These are phyloP conservation scores for Jacaranda mimosifolia DNA, from an alignment of 257 asterid genomes.

Conservation along the genomic window DNA sequence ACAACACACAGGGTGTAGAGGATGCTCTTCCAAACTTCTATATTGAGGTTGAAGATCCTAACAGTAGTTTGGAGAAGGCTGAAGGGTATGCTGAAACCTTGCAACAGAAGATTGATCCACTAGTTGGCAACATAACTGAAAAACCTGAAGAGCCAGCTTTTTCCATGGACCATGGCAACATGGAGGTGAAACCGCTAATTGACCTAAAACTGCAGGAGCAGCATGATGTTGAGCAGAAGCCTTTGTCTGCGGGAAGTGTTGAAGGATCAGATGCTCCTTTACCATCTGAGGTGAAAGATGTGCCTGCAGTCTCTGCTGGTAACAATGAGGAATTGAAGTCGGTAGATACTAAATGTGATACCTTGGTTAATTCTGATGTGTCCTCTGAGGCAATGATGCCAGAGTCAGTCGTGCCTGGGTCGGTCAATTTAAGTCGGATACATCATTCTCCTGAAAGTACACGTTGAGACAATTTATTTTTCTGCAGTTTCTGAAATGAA, in stretches of 20 bases:
- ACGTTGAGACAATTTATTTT: conserved; percentile 92
- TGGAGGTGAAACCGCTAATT: conserved; percentile 27
- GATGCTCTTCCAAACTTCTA: conserved; percentile 37
- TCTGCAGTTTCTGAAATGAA: conserved; percentile 62
- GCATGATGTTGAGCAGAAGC: conserved; percentile 33
- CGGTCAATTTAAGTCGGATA: conserved; percentile 95
- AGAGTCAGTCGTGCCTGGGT: conserved; percentile 70
- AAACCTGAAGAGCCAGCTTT: conserved; percentile 41
- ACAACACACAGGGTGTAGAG: conserved; percentile 38
- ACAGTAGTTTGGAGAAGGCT: conserved; percentile 37
- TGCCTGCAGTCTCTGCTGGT: conserved; percentile 27
- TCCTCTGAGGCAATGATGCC: conserved; percentile 77
- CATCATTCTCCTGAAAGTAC: conserved; percentile 99
- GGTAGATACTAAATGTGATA: conserved; percentile 63
- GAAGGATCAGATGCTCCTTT: conserved; percentile 43
- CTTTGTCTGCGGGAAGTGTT: conserved; percentile 39
- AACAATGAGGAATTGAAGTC: conserved; percentile 44
- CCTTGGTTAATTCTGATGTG: conserved; percentile 62
- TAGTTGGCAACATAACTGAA: conserved; percentile 38
- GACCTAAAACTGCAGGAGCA: not conserved
- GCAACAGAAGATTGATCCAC: conserved; percentile 39
- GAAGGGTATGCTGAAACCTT: conserved; percentile 38
- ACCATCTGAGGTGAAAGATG: conserved; percentile 40
- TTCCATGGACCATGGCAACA: conserved; percentile 18
- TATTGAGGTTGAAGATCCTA: conserved; percentile 36